These are phyloP conservation scores for Mentha longifolia DNA, from an alignment of 257 asterid genomes.

Conservation along the genomic window DNA sequence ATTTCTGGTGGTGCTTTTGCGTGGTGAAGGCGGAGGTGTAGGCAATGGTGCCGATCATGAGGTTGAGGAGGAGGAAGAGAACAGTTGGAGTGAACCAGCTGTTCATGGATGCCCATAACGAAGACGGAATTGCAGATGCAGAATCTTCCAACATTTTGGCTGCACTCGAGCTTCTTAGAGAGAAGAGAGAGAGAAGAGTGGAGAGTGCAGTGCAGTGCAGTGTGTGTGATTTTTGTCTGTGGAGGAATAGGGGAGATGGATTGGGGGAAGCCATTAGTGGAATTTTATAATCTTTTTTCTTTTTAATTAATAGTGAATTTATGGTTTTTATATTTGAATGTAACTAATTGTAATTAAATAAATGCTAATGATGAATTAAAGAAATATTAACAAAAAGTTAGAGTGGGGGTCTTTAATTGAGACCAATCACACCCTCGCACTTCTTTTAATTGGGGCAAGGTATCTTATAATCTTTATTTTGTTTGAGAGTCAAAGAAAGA, in stretches of 20 bases:
- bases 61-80: slow-evolving; percentile 75
- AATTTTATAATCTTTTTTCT: background rate
- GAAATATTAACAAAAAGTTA: background rate
- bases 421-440: background rate
- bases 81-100: slow-evolving; percentile 92
- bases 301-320: background rate
- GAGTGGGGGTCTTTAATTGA: background rate
- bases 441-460: background rate
- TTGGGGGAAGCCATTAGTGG: background rate
- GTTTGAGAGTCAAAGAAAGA: background rate
- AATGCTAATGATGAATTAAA: background rate
- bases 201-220: background rate
- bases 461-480: background rate
- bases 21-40: slow-evolving; percentile 60
- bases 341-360: background rate
- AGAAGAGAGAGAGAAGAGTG: background rate
- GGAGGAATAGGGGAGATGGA: background rate
- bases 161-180: background rate
- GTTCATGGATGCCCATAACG: slow-evolving; percentile 80
- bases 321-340: no score
- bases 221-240: slow-evolving; percentile 8
- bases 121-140: slow-evolving; percentile 64
- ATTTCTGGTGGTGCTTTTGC: slow-evolving; percentile 40
- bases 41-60: slow-evolving; percentile 79
- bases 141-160: slow-evolving; percentile 65